These are phyloP conservation scores for Gremmenia infestans DNA, from an alignment of 2,329 filamentous ascomycete species.

Conservation along the genomic window DNA sequence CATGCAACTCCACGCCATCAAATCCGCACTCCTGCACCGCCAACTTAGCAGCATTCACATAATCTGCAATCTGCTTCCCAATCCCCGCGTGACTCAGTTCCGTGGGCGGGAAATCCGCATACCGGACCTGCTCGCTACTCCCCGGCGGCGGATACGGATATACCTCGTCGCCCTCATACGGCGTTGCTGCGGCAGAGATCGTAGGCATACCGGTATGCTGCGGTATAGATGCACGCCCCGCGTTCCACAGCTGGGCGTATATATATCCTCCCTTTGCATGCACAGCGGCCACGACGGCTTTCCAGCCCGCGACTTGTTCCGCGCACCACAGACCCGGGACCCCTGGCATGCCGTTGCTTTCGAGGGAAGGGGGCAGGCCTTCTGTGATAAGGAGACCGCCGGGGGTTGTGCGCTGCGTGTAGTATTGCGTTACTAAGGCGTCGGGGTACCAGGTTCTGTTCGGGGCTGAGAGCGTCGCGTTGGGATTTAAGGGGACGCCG, in stretches of 20 bases:
- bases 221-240: slow-evolving; percentile 45
- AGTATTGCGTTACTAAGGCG: slow-evolving; percentile 41
- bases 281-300: slow-evolving; percentile 50
- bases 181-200: slow-evolving; percentile 37
- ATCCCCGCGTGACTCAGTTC: slow-evolving; percentile 35
- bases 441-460: slow-evolving; percentile 46
- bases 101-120: slow-evolving; percentile 34
- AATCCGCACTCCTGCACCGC: slow-evolving; percentile 51
- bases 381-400: slow-evolving; percentile 53
- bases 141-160: slow-evolving; percentile 37
- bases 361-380: slow-evolving; percentile 42
- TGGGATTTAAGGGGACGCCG: slow-evolving; percentile 38
- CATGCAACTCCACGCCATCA: slow-evolving; percentile 42
- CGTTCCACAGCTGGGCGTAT: slow-evolving; percentile 55
- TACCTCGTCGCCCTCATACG: slow-evolving; percentile 39
- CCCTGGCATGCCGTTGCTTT: slow-evolving; percentile 43
- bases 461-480: slow-evolving; percentile 38
- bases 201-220: slow-evolving; percentile 35
- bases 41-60: slow-evolving; percentile 36
- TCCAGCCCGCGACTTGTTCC: slow-evolving; percentile 51
- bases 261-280: slow-evolving; percentile 54
- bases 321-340: slow-evolving; percentile 51
- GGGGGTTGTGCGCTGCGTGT: slow-evolving; percentile 44
- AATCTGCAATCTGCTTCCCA: slow-evolving; percentile 35
- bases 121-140: slow-evolving; percentile 34